Evolutionary conservation across 2,329 filamentous ascomycete genomes (phyloP), one percentile per base, ranked within the genome.

Genomic region (Fusarium sp.): DNA sequence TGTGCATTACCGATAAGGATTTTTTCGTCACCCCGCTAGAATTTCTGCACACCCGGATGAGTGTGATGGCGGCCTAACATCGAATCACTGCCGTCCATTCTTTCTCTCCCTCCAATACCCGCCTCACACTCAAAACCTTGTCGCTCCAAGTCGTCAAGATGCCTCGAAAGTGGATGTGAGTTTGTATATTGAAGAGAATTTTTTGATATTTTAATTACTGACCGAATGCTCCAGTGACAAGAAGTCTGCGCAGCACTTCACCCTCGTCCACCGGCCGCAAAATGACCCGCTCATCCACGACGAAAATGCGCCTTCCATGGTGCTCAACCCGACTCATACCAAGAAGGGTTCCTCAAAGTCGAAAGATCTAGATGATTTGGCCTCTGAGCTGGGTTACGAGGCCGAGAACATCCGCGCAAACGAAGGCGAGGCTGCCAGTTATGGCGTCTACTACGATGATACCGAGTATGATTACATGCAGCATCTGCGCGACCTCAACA

Each of bases 391-490:
- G 58, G 93, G 93, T 2, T 86, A 89, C 36, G 90, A 92, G 35
- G 87, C 88, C 24, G 86, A 87, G 46, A 84, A 84, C 69, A 91
- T 98, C 74, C 92, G 95, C 76, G 89, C 90, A 65, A 98, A 99
- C 82, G 96, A 99, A 83, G 97, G 97, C 77, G 95, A 99, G 84
- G 96, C 97, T 10, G 96, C 97, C 75, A 94, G 93, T 81, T 91
- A 98, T 83, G 96, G 96, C 73, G 90, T 99, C 73, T 99, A 93
- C 87, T 99, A 89, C 82, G 97, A 99, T 83, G 96, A 99, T 84
- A 93, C 94, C 73, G 90, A 94, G 79, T 99, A 99, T 84, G 96
- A 99, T 83, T 99, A 99, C 85, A 99, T 99, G 96, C 96, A 99
- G 83, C 96, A 99, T 83, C 86, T 99, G 88, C 93, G 95, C 64